A percentile compares a stretch with the other conserved stretches of the same genome.
These are phyloP conservation scores for Cichorium intybus DNA, from an alignment of 140 eudicot genomes.

Conservation along the genomic window DNA sequence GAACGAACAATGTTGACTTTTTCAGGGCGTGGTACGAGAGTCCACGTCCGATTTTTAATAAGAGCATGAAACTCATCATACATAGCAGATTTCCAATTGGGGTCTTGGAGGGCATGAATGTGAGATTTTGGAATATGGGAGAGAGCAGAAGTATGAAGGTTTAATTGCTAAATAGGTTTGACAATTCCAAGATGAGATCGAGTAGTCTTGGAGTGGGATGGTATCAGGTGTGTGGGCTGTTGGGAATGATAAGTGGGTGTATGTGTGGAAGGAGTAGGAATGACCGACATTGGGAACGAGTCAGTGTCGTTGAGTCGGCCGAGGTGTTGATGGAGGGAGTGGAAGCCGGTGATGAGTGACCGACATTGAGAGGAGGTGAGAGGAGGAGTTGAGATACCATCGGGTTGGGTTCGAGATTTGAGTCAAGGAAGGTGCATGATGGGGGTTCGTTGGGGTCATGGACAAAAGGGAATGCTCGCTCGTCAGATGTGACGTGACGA, in stretches of 20 bases:
- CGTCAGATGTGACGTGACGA: not conserved
- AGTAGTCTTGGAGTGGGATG: not conserved
- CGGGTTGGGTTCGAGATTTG: too few species aligned
- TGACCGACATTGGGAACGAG: too few species aligned
- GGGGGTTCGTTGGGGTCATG: not conserved
- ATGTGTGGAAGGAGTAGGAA: too few species aligned
- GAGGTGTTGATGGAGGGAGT: too few species aligned
- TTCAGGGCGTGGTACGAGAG: too few species aligned
- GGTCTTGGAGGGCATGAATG: not conserved
- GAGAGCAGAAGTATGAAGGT: not conserved
- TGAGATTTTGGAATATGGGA: not conserved
- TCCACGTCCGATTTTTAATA: too few species aligned
- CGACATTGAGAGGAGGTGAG: too few species aligned
- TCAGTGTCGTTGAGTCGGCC: too few species aligned
- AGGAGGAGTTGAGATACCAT: too few species aligned
- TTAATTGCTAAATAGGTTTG: not conserved
- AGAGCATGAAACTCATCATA: too few species aligned
- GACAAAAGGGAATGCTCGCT: not conserved
- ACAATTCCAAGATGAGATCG: not conserved
- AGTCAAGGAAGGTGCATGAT: not conserved
- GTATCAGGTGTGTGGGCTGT: not conserved
- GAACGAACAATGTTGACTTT: too few species aligned
- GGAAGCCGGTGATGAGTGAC: too few species aligned
- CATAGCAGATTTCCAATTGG: not conserved
- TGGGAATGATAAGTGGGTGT: not conserved